These are phyloP conservation scores for Cruciata laevipes DNA, from an alignment of 257 asterid genomes.

Conservation along the genomic window DNA sequence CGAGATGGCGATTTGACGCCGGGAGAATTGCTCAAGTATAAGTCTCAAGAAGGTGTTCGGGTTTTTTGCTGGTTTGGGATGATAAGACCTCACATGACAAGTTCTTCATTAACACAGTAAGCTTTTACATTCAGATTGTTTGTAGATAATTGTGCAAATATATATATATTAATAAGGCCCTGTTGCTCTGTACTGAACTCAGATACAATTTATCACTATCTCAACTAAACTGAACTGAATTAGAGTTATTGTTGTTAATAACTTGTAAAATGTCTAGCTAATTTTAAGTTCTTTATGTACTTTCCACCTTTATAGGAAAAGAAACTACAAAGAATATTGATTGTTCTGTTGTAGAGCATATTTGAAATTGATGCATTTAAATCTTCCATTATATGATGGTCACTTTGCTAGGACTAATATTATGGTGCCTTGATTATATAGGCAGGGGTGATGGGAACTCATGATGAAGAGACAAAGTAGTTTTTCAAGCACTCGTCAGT, in stretches of 20 bases:
- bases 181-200: neutral
- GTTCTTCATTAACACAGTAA: conserved; percentile 62
- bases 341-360: neutral
- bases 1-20: conserved; percentile 81
- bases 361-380: neutral
- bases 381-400: conserved; percentile 3
- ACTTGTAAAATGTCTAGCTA: too few species aligned
- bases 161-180: neutral
- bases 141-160: neutral
- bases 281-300: too few species aligned
- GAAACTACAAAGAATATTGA: too few species aligned
- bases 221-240: neutral
- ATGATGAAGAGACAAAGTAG: conserved; percentile 86
- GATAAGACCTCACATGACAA: conserved; percentile 82
- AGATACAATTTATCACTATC: neutral
- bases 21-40: conserved; percentile 84
- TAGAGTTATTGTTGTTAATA: too few species aligned
- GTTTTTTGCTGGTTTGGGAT: conserved; percentile 89
- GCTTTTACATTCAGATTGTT: conserved; percentile 2
- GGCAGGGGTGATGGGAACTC: conserved; percentile 85
- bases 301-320: too few species aligned
- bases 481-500: conserved; percentile 84
- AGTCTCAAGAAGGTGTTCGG: conserved; percentile 91
- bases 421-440: conserved; percentile 31
- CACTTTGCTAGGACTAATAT: conserved; percentile 1